Evolutionary conservation across 2,329 filamentous ascomycete genomes (phyloP), one percentile per base, ranked within the genome.

Genomic region (Trichophyton benhamiae): DNA sequence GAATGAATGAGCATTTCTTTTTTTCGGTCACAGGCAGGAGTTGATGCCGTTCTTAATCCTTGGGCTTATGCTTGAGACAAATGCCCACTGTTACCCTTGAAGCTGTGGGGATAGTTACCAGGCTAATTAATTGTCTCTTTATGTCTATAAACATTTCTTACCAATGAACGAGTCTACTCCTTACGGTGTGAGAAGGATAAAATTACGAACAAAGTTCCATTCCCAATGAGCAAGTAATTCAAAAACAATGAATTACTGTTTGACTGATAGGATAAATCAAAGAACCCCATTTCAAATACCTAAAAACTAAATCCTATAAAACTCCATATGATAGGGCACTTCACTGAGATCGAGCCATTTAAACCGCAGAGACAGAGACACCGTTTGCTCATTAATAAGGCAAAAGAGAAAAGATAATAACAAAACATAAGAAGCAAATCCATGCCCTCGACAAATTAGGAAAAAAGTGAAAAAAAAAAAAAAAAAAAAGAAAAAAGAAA

Each of bases 351-450:
- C 20, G 44, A 53, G 49, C 49, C 49, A 53, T 53, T 27, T 30
- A 53, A 38, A 53, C 20, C 49, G 15, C 49, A 53, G 49, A 53
- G 27, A 52, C 27, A 52, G 48, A 53, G 49, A 53, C 22, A 53
- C 49, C 49, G 15, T 53, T 53, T 53, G 49, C 49, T 53, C 49
- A 33, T 53, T 53, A 53, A 33, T 13, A 53, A 53, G 49, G 27
- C 13, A 53, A 25, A 53, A 27, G 1, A 53, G 49, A 33, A 11
- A 53, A 53, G 22, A 15, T 13, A 52, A 13, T 27, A 27, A 53
- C 22, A 15, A 53, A 53, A 53, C 3, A 13, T n/a, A 30, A 17
- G 27, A 17, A 13, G 27, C n/a, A 15, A 30, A n/a, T 25, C 49
- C 49, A 33, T 20, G 49, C 22, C 27, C n/a, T 53, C 22, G n/a